Conservation (phyloP, 2,329 filamentous ascomycete species). For the Xylaria sp. region DNA sequence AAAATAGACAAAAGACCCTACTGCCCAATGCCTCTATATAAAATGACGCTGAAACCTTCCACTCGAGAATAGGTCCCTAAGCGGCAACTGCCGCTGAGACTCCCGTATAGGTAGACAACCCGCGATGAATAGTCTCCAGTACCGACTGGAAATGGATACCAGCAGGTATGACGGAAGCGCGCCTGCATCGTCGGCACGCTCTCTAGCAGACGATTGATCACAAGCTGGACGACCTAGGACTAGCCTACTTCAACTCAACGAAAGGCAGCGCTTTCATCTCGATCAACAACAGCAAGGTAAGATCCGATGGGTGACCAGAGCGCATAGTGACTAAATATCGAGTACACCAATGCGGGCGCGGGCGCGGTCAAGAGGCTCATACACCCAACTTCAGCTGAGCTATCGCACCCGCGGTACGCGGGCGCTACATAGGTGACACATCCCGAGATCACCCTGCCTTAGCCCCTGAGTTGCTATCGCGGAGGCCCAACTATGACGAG, state of each 20-base stretch:
- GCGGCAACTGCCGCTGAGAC: neutral
- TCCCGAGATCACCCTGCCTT: neutral
- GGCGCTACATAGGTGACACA: too few species aligned
- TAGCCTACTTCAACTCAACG: neutral
- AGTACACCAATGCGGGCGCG: too few species aligned
- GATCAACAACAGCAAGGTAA: neutral
- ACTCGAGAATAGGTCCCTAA: neutral
- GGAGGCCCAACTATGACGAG: neutral
- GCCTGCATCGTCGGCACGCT: neutral
- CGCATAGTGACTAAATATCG: too few species aligned
- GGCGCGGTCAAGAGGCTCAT: too few species aligned
- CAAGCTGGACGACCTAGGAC: neutral
- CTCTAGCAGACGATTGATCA: neutral
- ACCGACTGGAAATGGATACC: neutral
- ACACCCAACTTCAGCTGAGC: neutral
- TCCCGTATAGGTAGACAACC: neutral
- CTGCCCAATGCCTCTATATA: neutral
- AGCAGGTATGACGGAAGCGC: neutral
- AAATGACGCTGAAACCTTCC: neutral
- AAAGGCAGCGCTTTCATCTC: neutral
- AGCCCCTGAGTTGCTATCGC: neutral
- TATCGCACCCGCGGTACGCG: neutral
- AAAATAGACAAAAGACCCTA: neutral
- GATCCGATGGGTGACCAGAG: too few species aligned
- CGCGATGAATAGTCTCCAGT: neutral